These are phyloP conservation scores for Schwanniomyces polymorphus DNA, from an alignment of 805 yeast genomes.

Conservation along the genomic window DNA sequence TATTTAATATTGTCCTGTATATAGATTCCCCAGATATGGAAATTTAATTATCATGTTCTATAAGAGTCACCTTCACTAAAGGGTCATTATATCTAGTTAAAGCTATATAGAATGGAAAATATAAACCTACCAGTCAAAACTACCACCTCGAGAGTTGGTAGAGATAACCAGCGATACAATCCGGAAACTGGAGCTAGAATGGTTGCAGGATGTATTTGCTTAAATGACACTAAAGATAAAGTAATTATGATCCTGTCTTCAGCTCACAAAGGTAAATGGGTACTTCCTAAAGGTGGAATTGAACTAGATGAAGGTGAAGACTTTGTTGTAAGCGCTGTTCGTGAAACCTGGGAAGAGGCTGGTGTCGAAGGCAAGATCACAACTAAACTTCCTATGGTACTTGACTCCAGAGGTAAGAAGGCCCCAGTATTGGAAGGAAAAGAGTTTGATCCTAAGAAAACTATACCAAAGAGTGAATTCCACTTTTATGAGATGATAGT, in stretches of 20 bases:
- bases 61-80: not conserved
- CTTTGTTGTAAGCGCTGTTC: slow-evolving; percentile 54
- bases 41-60: not conserved
- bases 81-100: not conserved
- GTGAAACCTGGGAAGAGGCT: slow-evolving; percentile 99
- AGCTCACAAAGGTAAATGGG: slow-evolving; percentile 71
- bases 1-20: not conserved
- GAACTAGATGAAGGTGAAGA: slow-evolving; percentile 74
- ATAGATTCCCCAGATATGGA: not conserved
- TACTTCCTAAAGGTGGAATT: slow-evolving; percentile 94
- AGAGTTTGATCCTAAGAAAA: slow-evolving; percentile 31
- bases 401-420: slow-evolving; percentile 49
- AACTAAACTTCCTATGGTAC: slow-evolving; percentile 59
- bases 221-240: slow-evolving; percentile 54
- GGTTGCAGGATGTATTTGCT: slow-evolving; percentile 90
- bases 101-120: slow-evolving; percentile 2
- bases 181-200: slow-evolving; percentile 71
- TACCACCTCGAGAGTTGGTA: slow-evolving; percentile 49
- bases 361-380: slow-evolving; percentile 74
- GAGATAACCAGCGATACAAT: slow-evolving; percentile 59
- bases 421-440: slow-evolving; percentile 33
- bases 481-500: slow-evolving; percentile 82
- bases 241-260: slow-evolving; percentile 81
- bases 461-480: slow-evolving; percentile 79
- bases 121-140: slow-evolving; percentile 6